A percentile compares a stretch with the other conserved stretches of the same genome.
phyloP scores from a whole-genome alignment of 768 basidiomycete species.

The Rhizopogon vinicolor region DNA sequence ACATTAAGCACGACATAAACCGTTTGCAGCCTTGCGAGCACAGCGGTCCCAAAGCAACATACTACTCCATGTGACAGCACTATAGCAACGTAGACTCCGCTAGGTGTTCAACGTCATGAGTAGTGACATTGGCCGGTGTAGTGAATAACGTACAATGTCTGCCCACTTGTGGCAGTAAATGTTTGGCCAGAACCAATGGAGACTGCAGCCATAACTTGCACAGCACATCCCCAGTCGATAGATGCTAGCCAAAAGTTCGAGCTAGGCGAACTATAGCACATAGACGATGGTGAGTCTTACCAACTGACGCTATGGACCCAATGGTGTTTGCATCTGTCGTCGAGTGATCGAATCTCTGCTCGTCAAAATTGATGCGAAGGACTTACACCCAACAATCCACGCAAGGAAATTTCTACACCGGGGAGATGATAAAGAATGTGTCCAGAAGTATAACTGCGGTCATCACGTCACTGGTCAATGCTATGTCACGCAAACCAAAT shows the following conservation, averaged over 20 bases:
- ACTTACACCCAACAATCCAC: constrained; percentile 67
- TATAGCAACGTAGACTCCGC: constrained; percentile 61
- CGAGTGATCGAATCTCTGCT: background rate
- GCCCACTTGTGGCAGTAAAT: constrained; percentile 32
- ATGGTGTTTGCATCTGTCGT: constrained; percentile 45
- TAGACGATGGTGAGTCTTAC: constrained; percentile 9
- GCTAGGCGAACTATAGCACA: background rate
- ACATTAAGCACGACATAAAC: constrained; percentile 70
- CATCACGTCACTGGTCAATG: background rate
- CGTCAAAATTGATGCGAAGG: background rate
- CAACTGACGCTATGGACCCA: constrained; percentile 41
- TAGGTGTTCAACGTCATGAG: constrained; percentile 16
- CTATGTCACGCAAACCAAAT: background rate
- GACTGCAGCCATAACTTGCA: constrained; percentile 61
- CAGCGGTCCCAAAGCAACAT: constrained; percentile 61
- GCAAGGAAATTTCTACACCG: constrained; percentile 54
- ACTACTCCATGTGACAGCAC: constrained; percentile 56
- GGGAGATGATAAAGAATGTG: constrained; percentile 51
- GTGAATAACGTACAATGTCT: constrained; percentile 34
- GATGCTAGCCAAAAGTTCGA: constrained; percentile 38
- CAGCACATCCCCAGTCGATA: constrained; percentile 62
- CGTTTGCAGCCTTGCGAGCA: constrained; percentile 69
- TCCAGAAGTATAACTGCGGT: constrained; percentile 63
- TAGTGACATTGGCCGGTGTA: constrained; percentile 4
- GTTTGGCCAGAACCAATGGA: constrained; percentile 43